Evolutionary conservation across 495 filamentous ascomycete genomes (phyloP), one percentile per base, ranked within the genome.

Genomic region (Neurospora sp.): DNA sequence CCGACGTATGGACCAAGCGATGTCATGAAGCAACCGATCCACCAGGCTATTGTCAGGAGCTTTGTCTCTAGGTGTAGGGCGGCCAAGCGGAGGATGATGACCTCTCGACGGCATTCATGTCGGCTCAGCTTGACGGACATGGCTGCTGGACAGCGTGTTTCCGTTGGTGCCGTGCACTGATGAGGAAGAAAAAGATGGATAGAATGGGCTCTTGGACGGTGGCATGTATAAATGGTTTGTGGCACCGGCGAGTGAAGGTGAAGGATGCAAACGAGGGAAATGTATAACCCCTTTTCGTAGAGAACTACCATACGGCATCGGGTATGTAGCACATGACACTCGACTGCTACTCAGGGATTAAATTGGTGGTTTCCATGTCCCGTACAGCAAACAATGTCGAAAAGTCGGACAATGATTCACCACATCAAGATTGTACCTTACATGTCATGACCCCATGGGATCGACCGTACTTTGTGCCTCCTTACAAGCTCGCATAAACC

Each of bases 1-100:
- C 77, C 77, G n/a, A 75, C 75, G 31, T 77, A 77, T 40, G 48
- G 42, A 69, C 75, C 74, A 1, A 72, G 70, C 68, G 72, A 74
- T 42, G 69, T 76, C 70, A 76, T 70, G 61, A 69, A 72, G 53
- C 73, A 71, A 27, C 70, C 70, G 12, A 65, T 39, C 6, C 71
- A 65, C 37, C 72, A 65, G 40, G n/a, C 72, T 9, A 27, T 76
- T 12, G 42, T 77, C 22, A 72, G 72, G 48, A 59, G 14, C 72
- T 69, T 48, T 27, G 44, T 48, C 40, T 65, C 59, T 48, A 75
- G 75, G 71, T 72, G 73, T 12, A 70, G 74, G 45, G 69, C 72
- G n/a, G 73, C 76, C 9, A 69, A 38, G 31, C 69, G 74, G 42
- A 73, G 40, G 37, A 76, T 73, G 20, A 65, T 65, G 53, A 65